phyloP scores from a whole-genome alignment of 805 yeast species.

The Cyberlindnera maclurae region DNA sequence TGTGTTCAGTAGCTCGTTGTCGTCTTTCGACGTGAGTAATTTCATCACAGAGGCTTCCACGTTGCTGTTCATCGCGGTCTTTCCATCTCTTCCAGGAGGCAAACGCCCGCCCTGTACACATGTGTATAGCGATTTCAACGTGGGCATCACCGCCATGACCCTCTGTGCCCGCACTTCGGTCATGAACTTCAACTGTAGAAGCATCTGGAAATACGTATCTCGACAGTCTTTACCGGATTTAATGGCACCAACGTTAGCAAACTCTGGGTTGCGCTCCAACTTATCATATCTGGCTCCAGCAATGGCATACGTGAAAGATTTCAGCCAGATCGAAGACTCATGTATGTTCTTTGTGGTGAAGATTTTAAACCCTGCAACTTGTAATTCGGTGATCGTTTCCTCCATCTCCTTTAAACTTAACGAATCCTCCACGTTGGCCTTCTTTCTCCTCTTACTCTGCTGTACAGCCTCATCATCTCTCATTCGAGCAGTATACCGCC shows the following conservation, averaged over 20 bases:
- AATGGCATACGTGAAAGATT: slow-evolving; percentile 50
- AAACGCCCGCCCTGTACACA: slow-evolving; percentile 27
- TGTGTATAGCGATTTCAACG: slow-evolving; percentile 26
- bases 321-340: slow-evolving; percentile 47
- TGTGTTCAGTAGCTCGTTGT: slow-evolving; percentile 29
- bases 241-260: slow-evolving; percentile 48
- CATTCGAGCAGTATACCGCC: slow-evolving; percentile 34
- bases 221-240: slow-evolving; percentile 44
- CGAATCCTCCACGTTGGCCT: slow-evolving; percentile 2
- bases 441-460: slow-evolving; percentile 2
- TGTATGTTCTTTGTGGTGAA: slow-evolving; percentile 40
- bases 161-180: slow-evolving; percentile 44
- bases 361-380: slow-evolving; percentile 42
- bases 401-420: slow-evolving; percentile 28
- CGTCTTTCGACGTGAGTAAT: slow-evolving; percentile 44
- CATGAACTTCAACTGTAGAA: slow-evolving; percentile 52
- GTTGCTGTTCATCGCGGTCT: slow-evolving; percentile 41
- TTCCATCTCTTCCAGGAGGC: slow-evolving; percentile 36
- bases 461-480: slow-evolving; percentile 10
- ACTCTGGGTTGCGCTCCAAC: slow-evolving; percentile 43
- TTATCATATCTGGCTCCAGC: slow-evolving; percentile 48
- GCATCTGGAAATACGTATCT: slow-evolving; percentile 41
- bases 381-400: slow-evolving; percentile 35
- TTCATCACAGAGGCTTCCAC: slow-evolving; percentile 41
- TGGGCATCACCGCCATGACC: slow-evolving; percentile 34